Evolutionary conservation across 1,284 basidiomycete species (phyloP).

Genomic region (Leucoagaricus sp.): DNA sequence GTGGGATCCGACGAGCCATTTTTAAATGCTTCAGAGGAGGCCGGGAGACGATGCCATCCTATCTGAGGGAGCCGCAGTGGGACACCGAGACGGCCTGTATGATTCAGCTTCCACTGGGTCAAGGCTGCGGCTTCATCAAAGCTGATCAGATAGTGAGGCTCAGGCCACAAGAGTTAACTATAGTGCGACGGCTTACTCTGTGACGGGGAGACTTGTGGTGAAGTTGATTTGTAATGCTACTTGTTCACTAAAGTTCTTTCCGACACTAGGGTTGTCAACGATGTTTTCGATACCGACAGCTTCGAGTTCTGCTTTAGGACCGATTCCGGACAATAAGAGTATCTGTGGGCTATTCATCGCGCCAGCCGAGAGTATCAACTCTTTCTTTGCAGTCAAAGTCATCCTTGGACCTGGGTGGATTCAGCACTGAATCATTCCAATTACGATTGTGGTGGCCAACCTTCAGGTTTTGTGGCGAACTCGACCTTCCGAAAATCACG

Average conservation of each 20-base stretch:
- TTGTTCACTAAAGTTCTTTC: slow-evolving; percentile 19
- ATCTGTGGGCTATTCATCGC: slow-evolving; percentile 24
- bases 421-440: background rate
- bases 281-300: slow-evolving; percentile 18
- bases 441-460: background rate
- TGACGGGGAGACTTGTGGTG: background rate
- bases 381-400: slow-evolving; percentile 19
- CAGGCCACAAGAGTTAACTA: too few species aligned
- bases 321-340: slow-evolving; percentile 25
- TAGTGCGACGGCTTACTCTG: background rate
- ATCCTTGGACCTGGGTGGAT: background rate
- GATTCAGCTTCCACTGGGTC: slow-evolving; percentile 1
- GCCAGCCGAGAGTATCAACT: slow-evolving; percentile 25
- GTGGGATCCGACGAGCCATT: slow-evolving; percentile 9
- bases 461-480: slow-evolving; percentile 1
- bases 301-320: slow-evolving; percentile 16
- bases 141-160: background rate
- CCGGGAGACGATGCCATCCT: slow-evolving; percentile 10
- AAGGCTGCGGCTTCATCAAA: slow-evolving; percentile 1
- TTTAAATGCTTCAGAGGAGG: background rate
- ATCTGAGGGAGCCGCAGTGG: background rate
- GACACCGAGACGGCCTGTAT: slow-evolving; percentile 11
- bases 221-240: background rate
- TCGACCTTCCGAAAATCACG: slow-evolving; percentile 11
- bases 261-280: slow-evolving; percentile 19